Evolutionary conservation across 2,329 filamentous ascomycete species (phyloP), one percentile per base, ranked within the genome.

Genomic region (Teratosphaeria pseudoeucalypti): DNA sequence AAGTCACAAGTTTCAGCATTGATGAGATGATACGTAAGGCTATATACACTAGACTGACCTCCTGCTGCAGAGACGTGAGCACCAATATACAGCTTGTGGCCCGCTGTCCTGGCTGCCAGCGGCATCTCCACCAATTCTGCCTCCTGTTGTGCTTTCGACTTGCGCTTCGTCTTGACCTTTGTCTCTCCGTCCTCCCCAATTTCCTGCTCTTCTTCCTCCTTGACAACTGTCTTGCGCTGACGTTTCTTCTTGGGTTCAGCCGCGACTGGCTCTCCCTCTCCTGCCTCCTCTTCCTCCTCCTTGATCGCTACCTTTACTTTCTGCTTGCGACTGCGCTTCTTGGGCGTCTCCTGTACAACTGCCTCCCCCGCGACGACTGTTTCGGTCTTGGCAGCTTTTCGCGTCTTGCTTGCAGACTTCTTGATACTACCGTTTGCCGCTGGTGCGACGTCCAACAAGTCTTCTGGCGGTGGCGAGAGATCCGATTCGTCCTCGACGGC

Each of bases 1-100:
- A 7, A 9, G 19, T 47, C n/a, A 39, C n/a, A 32, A 9, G n/a
- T 54, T 32, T 57, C 49, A 54, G 32, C 26, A 49, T 11, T 52
- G 60, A 32, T 52, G 57, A 55, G 26, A 55, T 29, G 54, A 26
- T 34, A 43, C 10, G 43, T 19, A 26, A n/a, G 43, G 43, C 34
- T 58, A 60, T 49, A 47, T 57, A 39, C 52, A 43, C 52, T n/a
- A 55, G 52, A 72, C 79, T 59, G 72, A 88, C 90, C 92, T 78
- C 92, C 92, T 32, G 94, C 91, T 63, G 83, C 86, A 73, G 88
- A 94, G 62, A 97, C 90, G 73, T 99, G 94, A 0, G 94, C 94
- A 16, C 94, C 94, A 58, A 99, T 87, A 68, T 89, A 87, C 82
- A 96, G 88, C 71, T 86, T 86, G 62, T 92, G 78, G 1, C 85